Conservation (phyloP, 2,329 filamentous ascomycete genomes). For the Malbranchea zuffiana region DNA sequence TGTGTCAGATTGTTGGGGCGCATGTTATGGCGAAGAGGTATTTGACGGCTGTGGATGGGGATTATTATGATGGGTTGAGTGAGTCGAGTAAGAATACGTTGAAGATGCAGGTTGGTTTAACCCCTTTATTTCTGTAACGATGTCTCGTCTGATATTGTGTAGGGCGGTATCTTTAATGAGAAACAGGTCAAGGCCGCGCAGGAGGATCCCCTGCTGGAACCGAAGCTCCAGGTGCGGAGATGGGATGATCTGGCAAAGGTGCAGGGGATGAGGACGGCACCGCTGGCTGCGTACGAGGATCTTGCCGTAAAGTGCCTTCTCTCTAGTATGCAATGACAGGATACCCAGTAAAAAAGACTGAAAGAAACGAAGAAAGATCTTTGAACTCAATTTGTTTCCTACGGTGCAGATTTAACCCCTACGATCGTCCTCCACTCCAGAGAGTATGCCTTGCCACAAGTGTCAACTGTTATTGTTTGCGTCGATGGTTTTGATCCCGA, state of each 20-base stretch:
- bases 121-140: not conserved
- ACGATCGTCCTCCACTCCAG: conserved; percentile 20
- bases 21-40: conserved; percentile 23
- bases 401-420: not conserved
- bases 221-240: not conserved
- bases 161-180: not conserved
- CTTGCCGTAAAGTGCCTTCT: not conserved
- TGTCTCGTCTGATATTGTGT: not conserved
- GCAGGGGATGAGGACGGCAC: not conserved
- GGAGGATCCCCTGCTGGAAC: not conserved
- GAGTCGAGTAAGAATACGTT: not conserved
- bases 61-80: not conserved
- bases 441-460: conserved; percentile 24
- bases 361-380: no score
- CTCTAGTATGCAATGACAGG: not conserved
- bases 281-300: not conserved
- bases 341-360: no score
- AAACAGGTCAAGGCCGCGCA: not conserved
- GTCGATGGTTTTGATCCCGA: conserved; percentile 37
- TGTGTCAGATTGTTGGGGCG: conserved; percentile 22
- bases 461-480: conserved; percentile 34
- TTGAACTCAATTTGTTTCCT: no score
- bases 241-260: not conserved
- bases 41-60: not conserved
- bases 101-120: not conserved